Evolutionary conservation across 2,329 filamentous ascomycete species (phyloP).

Genomic region (Curvularia eragrostidis): DNA sequence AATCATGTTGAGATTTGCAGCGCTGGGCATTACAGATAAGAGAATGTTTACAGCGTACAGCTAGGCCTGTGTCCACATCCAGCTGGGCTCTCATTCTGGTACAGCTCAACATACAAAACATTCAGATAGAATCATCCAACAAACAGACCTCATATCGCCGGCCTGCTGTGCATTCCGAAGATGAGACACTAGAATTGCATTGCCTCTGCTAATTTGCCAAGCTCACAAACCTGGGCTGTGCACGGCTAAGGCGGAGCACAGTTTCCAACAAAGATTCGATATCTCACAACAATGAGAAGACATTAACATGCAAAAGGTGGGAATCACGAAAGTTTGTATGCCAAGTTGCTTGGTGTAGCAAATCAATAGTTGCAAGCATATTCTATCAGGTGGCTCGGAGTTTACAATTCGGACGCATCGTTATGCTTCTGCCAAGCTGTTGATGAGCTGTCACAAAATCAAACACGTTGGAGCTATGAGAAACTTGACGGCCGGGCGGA

Average conservation of each 20-base stretch:
- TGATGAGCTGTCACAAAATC: neutral
- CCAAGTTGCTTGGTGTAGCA: neutral
- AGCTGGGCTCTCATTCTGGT: neutral
- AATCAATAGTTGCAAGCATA: neutral
- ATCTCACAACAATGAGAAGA: neutral
- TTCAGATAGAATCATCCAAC: neutral
- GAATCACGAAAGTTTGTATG: neutral
- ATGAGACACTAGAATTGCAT: neutral
- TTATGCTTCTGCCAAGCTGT: neutral
- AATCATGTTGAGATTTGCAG: neutral
- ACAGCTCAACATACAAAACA: neutral
- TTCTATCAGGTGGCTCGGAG: neutral
- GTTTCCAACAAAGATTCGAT: neutral
- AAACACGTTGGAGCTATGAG: neutral
- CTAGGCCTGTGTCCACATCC: neutral
- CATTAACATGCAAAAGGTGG: neutral
- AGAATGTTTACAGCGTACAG: neutral
- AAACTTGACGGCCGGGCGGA: neutral
- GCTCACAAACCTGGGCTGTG: neutral
- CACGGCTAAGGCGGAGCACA: too few relatives aligned
- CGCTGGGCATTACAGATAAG: neutral
- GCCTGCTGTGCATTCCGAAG: neutral
- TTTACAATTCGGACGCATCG: neutral
- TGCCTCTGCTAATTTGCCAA: neutral
- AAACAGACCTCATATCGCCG: neutral